phyloP scores from a whole-genome alignment of 192 early-diverging fungal genomes.

The Entrophospora sp. region DNA sequence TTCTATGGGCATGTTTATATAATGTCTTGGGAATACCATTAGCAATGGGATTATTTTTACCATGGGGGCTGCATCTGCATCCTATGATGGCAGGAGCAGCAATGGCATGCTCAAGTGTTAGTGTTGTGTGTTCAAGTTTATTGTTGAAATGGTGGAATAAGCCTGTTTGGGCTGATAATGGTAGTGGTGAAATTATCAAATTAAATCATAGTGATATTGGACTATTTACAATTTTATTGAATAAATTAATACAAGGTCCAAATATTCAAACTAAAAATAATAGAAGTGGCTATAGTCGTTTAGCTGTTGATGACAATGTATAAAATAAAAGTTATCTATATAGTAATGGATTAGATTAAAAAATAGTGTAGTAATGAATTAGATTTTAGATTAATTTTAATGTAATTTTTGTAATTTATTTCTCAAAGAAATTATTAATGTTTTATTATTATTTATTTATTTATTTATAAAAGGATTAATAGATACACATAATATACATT shows the following conservation, averaged over 20 bases:
- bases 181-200: background rate
- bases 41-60: conserved; percentile 87
- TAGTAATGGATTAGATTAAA: too few relatives aligned
- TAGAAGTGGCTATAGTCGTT: background rate
- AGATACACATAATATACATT: too few relatives aligned
- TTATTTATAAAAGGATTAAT: too few relatives aligned
- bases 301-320: background rate
- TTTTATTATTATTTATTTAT: too few relatives aligned
- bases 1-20: conserved; percentile 84
- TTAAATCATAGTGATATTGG: background rate
- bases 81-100: conserved; percentile 91
- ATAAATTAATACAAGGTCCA: background rate
- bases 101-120: conserved; percentile 88
- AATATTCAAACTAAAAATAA: background rate
- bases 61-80: conserved; percentile 74
- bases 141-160: conserved; percentile 64
- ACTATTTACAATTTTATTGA: background rate
- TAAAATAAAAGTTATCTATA: too few relatives aligned
- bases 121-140: conserved; percentile 84
- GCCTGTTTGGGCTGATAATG: conserved; percentile 26
- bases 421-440: too few relatives aligned
- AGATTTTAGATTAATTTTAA: too few relatives aligned
- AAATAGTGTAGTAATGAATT: too few relatives aligned
- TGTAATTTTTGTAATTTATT: too few relatives aligned
- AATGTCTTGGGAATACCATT: conserved; percentile 86